Base-by-base conservation (phyloP, 768 basidiomycete species). In the Hirschioporus abietinus region DNA sequence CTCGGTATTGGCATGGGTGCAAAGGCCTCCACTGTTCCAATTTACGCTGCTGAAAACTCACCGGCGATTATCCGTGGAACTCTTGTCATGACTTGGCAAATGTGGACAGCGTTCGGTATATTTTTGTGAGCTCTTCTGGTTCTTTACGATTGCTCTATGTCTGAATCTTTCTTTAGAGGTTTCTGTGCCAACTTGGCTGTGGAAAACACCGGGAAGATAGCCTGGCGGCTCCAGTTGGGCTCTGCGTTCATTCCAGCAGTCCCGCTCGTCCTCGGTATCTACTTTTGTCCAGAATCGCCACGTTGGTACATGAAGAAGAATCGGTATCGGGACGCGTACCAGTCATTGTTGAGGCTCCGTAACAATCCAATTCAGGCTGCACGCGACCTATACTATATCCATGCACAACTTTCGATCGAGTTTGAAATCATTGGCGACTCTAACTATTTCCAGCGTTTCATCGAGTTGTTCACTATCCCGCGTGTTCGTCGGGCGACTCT, bases 1-100 rank as follows among this genome's bases (percentile, higher is more conserved):
- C 79, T 88, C 20, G 88, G 88, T 30, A 71, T 89, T 35, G 87
- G 86, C 35, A 88, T 89, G 82, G 87, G 88, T 23, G 81, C 86
- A 1, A 89, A 89, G 74, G 83, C 82, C 4, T 78, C 82, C 1
- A 87, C 88, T 0, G 85, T 86, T 0, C 89, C 89, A 7, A 82
- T 90, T 20, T 89, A 81, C 71, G 83, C 88, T 10, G 86, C 88
- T 3, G 90, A 82, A 65, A 70, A 72, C 66, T 67, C 74, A 4
- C 79, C 79, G 0, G 72, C 77, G 0, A n/a, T 63, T 2, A 79
- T 81, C 60, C 75, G 79, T 64, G 78, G 78, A 59, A 76, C 72
- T 1, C 69, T 78, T 7, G 73, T 75, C 64, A 78, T 78, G 76
- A 69, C 70, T 17, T 78, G 78, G 77, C 80, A 81, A 66, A 70